These are phyloP conservation scores for Amauroascus verrucosus DNA, from an alignment of 2,329 filamentous ascomycete genomes.

Conservation along the genomic window DNA sequence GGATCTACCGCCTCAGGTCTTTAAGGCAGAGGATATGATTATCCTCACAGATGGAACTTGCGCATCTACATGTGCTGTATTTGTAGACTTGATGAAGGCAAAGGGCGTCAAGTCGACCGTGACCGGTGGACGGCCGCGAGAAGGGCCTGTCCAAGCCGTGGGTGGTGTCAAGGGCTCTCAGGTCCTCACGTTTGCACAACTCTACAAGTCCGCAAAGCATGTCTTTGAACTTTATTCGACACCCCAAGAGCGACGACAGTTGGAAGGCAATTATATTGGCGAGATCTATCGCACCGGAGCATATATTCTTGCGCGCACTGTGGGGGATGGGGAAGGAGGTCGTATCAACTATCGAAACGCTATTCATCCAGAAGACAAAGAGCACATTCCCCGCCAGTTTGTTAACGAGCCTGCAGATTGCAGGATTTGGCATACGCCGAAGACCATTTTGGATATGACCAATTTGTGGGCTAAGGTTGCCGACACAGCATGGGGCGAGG, in stretches of 20 bases:
- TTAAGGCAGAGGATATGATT: constrained; percentile 29
- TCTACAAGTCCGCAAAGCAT: constrained; percentile 17
- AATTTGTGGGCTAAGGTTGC: constrained; percentile 43
- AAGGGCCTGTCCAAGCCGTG: constrained; percentile 49
- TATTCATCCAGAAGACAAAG: constrained; percentile 36
- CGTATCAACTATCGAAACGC: constrained; percentile 39
- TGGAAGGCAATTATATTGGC: constrained; percentile 14
- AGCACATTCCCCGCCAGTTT: constrained; percentile 47
- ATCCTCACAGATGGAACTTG: constrained; percentile 48
- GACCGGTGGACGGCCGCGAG: constrained; percentile 49
- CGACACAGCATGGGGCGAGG: constrained; percentile 32
- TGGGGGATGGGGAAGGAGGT: constrained; percentile 19
- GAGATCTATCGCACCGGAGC: constrained; percentile 13
- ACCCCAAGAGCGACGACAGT: constrained; percentile 9
- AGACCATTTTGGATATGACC: constrained; percentile 43
- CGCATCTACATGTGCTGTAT: constrained; percentile 50
- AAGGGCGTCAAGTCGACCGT: constrained; percentile 47
- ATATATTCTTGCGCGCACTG: constrained; percentile 15
- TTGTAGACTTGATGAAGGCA: constrained; percentile 46
- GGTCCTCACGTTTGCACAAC: constrained; percentile 23
- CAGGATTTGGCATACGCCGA: constrained; percentile 48
- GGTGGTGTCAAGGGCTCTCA: constrained; percentile 53
- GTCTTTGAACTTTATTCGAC: constrained; percentile 10
- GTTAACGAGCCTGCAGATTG: constrained; percentile 52
- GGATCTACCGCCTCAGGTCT: constrained; percentile 21